Base-by-base conservation (phyloP, 352 stramenopile genomes). In the Globisporangium lucens region DNA sequence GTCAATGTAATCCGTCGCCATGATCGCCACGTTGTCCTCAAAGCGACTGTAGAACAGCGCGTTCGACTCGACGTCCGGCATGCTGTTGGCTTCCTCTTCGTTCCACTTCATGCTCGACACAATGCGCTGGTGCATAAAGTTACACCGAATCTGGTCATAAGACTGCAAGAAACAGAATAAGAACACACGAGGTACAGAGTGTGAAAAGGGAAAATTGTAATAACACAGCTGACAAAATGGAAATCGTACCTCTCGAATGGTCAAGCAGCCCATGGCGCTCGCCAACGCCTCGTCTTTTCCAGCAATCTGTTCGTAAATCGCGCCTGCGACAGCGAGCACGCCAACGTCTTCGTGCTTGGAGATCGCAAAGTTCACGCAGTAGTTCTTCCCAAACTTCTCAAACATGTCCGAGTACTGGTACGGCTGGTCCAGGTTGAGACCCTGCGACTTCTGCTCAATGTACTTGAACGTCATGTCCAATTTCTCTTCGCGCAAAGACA, bases 361-460 rank as follows among this genome's bases (percentile, higher is more conserved):
- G 56, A 93, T 85, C 36, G 78, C 74, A 58, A 93, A 91, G 67
- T 91, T 80, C 12, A 91, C 80, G 57, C 73, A 90, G 71, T 93
- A 93, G 66, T 83, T 81, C 69, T 93, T 93, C 66, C 85, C 85
- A 43, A 91, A 93, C 61, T 86, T 84, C 68, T 93, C 85, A 69
- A 93, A 93, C 75, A 83, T 84, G 68, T 93, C 85, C 33, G 80
- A 83, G 69, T 87, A 90, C 65, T 85, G 77, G 75, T 90, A 89
- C 36, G 81, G 82, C 69, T 89, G 72, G 38, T 83, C 72, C 13
- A 77, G 8, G 52, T 89, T 76, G 38, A 93, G 72, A 1, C 80
- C 80, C 27, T 77, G 73, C 5, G 82, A 63, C 61, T 93, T 90
- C 38, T 89, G 74, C 67, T 91, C 85, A 68, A 93, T 91, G 66